Evolutionary conservation across 345 rosid genomes (phyloP).

Genomic region (Rhodamnia rubescens): DNA sequence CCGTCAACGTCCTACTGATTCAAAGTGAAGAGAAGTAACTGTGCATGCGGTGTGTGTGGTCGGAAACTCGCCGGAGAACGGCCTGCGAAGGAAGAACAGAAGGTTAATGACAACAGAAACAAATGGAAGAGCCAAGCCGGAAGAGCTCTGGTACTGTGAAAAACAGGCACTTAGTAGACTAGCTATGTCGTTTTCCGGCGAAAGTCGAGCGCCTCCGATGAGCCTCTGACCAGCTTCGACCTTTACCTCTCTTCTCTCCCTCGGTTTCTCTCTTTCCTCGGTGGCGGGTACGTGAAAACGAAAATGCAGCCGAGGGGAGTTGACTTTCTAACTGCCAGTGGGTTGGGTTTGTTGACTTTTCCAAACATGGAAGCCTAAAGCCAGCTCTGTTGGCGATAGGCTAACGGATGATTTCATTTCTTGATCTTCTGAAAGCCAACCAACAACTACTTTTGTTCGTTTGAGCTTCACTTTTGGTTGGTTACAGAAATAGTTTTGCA

Average conservation of each 20-base stretch:
- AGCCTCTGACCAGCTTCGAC: background rate
- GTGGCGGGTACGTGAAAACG: background rate
- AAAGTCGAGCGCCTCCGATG: background rate
- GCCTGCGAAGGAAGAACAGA: background rate
- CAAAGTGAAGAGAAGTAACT: background rate
- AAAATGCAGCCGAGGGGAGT: background rate
- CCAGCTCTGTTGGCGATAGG: background rate
- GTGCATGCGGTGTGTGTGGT: background rate
- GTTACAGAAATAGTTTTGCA: background rate
- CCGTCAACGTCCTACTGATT: too few species aligned
- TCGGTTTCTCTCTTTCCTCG: background rate
- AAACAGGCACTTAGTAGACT: background rate
- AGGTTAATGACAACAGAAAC: background rate
- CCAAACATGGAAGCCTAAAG: conserved; percentile 9
- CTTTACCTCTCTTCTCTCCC: background rate
- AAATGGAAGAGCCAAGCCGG: background rate
- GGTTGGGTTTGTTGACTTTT: background rate
- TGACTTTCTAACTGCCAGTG: background rate
- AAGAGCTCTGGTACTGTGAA: background rate
- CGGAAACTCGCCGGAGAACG: background rate
- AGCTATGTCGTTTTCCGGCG: background rate
- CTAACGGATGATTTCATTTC: background rate
- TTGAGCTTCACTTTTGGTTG: background rate
- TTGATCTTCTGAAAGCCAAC: background rate
- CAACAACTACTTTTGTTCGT: background rate